phyloP scores from a whole-genome alignment of 148 eudicot species.

The Vaccinium vitisidaea region DNA sequence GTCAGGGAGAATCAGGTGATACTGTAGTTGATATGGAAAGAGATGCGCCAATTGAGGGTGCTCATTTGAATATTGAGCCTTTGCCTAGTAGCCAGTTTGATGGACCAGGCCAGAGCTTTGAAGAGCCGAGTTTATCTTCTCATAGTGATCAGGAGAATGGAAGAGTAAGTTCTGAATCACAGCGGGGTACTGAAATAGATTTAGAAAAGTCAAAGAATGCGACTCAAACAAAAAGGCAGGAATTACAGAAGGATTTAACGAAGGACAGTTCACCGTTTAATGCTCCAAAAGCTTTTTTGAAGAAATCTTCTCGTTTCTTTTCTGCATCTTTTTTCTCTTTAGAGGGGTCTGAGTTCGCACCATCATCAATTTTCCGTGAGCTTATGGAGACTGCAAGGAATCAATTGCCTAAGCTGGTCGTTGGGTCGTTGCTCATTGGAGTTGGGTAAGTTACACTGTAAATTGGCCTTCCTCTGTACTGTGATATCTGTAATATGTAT shows the following conservation, averaged over 20 bases:
- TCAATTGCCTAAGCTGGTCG: conserved; percentile 81
- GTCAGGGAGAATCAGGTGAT: conserved; percentile 38
- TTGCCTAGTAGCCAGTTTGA: conserved; percentile 34
- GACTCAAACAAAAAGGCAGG: conserved; percentile 58
- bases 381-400: conserved; percentile 65
- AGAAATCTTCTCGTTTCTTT: conserved; percentile 96
- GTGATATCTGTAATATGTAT: not conserved
- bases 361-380: conserved; percentile 61
- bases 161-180: conserved; percentile 30
- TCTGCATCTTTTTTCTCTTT: conserved; percentile 93
- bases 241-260: conserved; percentile 56
- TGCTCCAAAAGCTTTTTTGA: conserved; percentile 70
- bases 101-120: conserved; percentile 33
- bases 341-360: conserved; percentile 75
- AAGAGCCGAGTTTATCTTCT: conserved; percentile 35
- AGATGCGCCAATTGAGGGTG: conserved; percentile 37
- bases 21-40: conserved; percentile 31
- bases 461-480: not conserved
- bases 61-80: conserved; percentile 33
- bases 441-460: conserved; percentile 65
- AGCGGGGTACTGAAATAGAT: conserved; percentile 52
- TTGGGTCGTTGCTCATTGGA: conserved; percentile 73
- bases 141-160: conserved; percentile 59
- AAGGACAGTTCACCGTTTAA: conserved; percentile 60
- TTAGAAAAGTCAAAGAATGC: conserved; percentile 51